Conservation (phyloP, 108 stramenopile species). For the Cyclostephanos tholiformis region DNA sequence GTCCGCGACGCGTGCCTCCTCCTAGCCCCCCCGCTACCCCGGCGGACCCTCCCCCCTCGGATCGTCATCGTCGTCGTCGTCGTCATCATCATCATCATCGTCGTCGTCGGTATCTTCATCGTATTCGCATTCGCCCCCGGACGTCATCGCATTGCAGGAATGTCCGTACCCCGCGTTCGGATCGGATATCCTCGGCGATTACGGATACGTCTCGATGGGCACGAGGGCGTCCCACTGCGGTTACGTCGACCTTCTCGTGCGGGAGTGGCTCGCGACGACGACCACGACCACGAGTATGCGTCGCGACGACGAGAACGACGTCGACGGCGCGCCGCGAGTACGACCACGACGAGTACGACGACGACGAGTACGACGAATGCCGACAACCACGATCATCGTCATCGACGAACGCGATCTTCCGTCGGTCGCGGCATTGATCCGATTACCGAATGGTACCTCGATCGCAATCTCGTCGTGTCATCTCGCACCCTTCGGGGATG, state of each 20-base stretch:
- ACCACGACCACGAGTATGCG: background rate
- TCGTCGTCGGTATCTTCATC: no score
- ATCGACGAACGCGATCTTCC: constrained; percentile 6
- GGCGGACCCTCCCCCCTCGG: background rate
- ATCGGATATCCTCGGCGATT: constrained; percentile 11
- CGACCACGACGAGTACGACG: background rate
- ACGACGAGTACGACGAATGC: background rate
- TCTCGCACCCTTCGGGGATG: constrained; percentile 34
- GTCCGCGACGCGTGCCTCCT: constrained; percentile 35
- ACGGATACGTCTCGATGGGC: constrained; percentile 32
- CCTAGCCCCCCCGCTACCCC: background rate
- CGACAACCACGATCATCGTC: background rate
- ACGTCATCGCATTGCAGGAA: constrained; percentile 40
- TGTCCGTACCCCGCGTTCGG: constrained; percentile 36
- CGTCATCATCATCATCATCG: no score
- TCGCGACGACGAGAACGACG: background rate
- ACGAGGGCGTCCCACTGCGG: constrained; percentile 40
- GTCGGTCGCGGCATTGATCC: constrained; percentile 33
- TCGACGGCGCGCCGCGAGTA: background rate
- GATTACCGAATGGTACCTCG: constrained; percentile 22
- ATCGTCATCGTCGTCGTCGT: background rate
- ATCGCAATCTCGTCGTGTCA: constrained; percentile 48
- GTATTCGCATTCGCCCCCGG: no score
- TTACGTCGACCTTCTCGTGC: constrained; percentile 43
- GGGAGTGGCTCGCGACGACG: constrained; percentile 9